phyloP scores from a whole-genome alignment of 2,329 filamentous ascomycete genomes.

The Polychaeton citri region DNA sequence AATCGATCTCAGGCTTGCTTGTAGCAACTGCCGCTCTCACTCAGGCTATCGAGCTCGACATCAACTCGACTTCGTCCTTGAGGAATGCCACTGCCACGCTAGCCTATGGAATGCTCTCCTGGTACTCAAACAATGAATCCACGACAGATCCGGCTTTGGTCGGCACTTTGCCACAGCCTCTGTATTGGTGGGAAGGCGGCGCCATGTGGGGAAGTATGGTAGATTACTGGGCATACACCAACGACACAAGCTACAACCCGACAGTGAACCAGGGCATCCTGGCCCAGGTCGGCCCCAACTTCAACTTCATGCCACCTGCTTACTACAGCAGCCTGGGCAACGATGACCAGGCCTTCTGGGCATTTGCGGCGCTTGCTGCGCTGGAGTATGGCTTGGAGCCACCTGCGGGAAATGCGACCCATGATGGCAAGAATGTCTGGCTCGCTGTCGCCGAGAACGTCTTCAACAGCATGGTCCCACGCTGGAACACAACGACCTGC shows the following conservation, averaged over 20 bases:
- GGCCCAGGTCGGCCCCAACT: slow-evolving; percentile 26
- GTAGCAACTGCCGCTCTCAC: slow-evolving; percentile 3
- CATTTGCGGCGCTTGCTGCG: slow-evolving; percentile 65
- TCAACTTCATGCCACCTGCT: slow-evolving; percentile 28
- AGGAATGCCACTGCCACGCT: slow-evolving; percentile 17
- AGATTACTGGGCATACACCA: slow-evolving; percentile 35
- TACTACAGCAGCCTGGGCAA: slow-evolving; percentile 28
- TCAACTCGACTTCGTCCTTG: slow-evolving; percentile 17
- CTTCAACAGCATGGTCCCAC: slow-evolving; percentile 61
- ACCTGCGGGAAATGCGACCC: slow-evolving; percentile 32
- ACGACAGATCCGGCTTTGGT: slow-evolving; percentile 15
- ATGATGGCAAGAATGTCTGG: slow-evolving; percentile 41
- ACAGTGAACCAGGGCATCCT: slow-evolving; percentile 30
- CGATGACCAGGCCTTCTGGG: slow-evolving; percentile 65
- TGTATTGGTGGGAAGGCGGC: slow-evolving; percentile 33
- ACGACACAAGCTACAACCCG: slow-evolving; percentile 29
- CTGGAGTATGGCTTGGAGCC: slow-evolving; percentile 65
- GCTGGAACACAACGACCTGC: slow-evolving; percentile 57
- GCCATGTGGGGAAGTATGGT: slow-evolving; percentile 20
- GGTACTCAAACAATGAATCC: slow-evolving; percentile 21
- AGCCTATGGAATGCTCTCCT: slow-evolving; percentile 20
- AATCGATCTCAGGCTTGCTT: too few species aligned
- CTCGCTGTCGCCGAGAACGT: slow-evolving; percentile 65
- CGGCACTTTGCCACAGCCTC: slow-evolving; percentile 29
- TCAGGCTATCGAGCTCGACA: slow-evolving; percentile 8